Percentiles rank a stretch among this genome's conserved stretches.
Conservation (phyloP, 257 asterid species). For the Nicotiana otophora region DNA sequence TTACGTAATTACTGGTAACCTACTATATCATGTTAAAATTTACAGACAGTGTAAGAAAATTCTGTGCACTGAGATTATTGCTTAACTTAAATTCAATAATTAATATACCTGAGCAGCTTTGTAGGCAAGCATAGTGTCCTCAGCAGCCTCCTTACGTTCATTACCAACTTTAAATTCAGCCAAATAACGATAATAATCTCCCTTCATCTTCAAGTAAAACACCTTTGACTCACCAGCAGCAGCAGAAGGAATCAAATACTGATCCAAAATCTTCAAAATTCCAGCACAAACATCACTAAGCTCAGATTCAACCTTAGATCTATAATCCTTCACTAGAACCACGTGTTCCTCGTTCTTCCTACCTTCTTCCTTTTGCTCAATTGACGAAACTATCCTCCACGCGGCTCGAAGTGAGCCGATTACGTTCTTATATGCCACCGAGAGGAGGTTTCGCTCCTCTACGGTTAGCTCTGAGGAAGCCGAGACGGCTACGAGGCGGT, state of each 20-base stretch:
- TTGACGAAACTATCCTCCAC: slow-evolving; percentile 64
- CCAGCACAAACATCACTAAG: slow-evolving; percentile 54
- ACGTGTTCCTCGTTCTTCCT: slow-evolving; percentile 74
- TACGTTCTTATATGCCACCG: slow-evolving; percentile 69
- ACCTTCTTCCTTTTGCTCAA: slow-evolving; percentile 67
- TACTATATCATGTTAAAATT: too few relatives aligned
- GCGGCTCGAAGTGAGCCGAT: slow-evolving; percentile 78
- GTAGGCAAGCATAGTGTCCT: slow-evolving; percentile 62
- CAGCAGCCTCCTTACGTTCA: slow-evolving; percentile 66
- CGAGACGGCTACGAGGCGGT: slow-evolving; percentile 41
- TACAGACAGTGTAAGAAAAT: too few relatives aligned
- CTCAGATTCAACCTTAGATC: slow-evolving; percentile 64
- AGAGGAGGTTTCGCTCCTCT: slow-evolving; percentile 71
- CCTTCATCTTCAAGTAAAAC: slow-evolving; percentile 73
- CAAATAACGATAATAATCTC: slow-evolving; percentile 57
- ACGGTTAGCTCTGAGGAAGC: slow-evolving; percentile 46
- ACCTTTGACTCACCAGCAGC: slow-evolving; percentile 53
- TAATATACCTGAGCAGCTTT: slow-evolving; percentile 65
- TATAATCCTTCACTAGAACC: slow-evolving; percentile 50
- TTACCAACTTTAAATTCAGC: slow-evolving; percentile 58
- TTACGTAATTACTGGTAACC: too few relatives aligned
- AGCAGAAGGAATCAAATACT: slow-evolving; percentile 42
- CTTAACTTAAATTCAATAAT: too few relatives aligned
- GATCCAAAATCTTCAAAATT: slow-evolving; percentile 38
- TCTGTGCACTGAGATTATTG: too few relatives aligned